Evolutionary conservation across 2,329 filamentous ascomycete genomes (phyloP).

Genomic region (Cladophialophora immunda): DNA sequence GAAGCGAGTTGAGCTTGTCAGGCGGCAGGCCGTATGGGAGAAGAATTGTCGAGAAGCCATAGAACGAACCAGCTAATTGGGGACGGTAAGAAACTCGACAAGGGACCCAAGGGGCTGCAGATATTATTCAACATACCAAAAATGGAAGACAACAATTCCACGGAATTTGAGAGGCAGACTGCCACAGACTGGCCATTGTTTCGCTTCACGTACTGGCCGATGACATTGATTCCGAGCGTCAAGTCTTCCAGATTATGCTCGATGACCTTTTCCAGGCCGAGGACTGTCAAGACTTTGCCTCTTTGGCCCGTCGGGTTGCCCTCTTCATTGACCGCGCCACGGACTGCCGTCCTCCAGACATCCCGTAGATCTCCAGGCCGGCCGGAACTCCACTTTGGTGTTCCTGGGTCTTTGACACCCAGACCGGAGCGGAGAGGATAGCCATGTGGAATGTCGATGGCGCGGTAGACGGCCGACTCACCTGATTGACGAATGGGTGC

Average conservation of each 20-base stretch:
- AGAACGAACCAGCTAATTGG: slow-evolving; percentile 78
- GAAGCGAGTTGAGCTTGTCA: slow-evolving; percentile 73
- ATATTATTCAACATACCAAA: slow-evolving; percentile 65
- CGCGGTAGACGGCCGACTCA: slow-evolving; percentile 85
- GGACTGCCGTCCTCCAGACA: slow-evolving; percentile 79
- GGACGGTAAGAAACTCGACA: neutral
- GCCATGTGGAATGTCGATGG: slow-evolving; percentile 84
- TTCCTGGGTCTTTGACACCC: slow-evolving; percentile 80
- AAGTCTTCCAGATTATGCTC: slow-evolving; percentile 78
- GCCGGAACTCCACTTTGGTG: slow-evolving; percentile 83
- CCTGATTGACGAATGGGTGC: slow-evolving; percentile 82
- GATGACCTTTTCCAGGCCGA: slow-evolving; percentile 76
- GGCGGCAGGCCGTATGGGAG: slow-evolving; percentile 82
- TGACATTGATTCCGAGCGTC: slow-evolving; percentile 84
- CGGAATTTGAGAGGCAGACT: slow-evolving; percentile 90
- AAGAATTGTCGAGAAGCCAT: slow-evolving; percentile 83
- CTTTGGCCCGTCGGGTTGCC: slow-evolving; percentile 64
- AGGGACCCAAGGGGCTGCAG: neutral
- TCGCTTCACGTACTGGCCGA: slow-evolving; percentile 79
- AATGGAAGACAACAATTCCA: slow-evolving; percentile 82
- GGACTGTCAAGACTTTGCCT: slow-evolving; percentile 79
- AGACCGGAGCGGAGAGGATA: slow-evolving; percentile 80
- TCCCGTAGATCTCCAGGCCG: slow-evolving; percentile 90
- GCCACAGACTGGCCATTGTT: slow-evolving; percentile 77
- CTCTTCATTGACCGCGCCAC: slow-evolving; percentile 70